These are phyloP conservation scores for Solanum sitiens DNA, from an alignment of 257 asterid genomes.

Conservation along the genomic window DNA sequence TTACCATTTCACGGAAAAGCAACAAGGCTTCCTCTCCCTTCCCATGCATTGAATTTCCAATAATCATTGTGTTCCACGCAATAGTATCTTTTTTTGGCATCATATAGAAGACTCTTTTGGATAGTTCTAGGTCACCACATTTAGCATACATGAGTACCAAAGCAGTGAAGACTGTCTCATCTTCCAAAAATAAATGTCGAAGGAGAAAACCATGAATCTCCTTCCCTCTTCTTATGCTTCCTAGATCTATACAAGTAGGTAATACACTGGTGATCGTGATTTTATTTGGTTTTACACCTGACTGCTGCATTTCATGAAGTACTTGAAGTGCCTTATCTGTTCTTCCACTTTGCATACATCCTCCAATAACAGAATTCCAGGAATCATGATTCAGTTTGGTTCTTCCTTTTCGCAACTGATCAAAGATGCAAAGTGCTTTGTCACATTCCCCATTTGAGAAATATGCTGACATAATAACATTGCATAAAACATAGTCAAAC, in stretches of 20 bases:
- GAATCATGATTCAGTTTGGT: conserved; percentile 26
- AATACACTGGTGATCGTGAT: conserved; percentile 52
- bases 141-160: conserved; percentile 52
- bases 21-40: conserved; percentile 41
- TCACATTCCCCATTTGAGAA: conserved; percentile 40
- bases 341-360: conserved; percentile 46
- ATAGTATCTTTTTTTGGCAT: conserved; percentile 41
- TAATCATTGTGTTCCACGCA: conserved; percentile 68
- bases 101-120: conserved; percentile 26
- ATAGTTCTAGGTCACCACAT: conserved; percentile 42
- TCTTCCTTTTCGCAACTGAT: conserved; percentile 37
- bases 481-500: conserved; percentile 48
- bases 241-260: conserved; percentile 34
- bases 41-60: conserved; percentile 65
- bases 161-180: conserved; percentile 40
- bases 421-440: conserved; percentile 38
- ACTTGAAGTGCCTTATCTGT: conserved; percentile 32
- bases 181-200: conserved; percentile 29
- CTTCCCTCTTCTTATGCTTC: conserved; percentile 47
- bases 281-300: conserved; percentile 44
- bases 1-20: conserved; percentile 43
- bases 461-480: conserved; percentile 56
- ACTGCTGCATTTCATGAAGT: conserved; percentile 38
- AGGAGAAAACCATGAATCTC: conserved; percentile 42
- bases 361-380: conserved; percentile 62